Conservation (phyloP, 768 basidiomycete genomes). For the Phlebiopsis flavidoalba region DNA sequence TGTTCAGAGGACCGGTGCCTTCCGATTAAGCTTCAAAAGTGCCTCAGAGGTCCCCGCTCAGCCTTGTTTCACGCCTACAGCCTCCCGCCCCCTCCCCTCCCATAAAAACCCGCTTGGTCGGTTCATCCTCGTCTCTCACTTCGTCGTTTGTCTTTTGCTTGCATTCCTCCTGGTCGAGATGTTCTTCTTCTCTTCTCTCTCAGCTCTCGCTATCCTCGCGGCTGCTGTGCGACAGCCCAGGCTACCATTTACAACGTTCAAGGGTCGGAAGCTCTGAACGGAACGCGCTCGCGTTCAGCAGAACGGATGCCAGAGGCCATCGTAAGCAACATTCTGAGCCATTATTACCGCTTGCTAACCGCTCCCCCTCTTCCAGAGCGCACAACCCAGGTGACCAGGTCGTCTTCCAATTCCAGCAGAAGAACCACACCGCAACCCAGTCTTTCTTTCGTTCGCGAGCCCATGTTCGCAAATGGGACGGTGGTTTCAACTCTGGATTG, state of each 20-base stretch:
- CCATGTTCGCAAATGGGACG: slow-evolving; percentile 50
- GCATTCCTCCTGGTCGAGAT: slow-evolving; percentile 27
- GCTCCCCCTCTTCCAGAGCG: slow-evolving; percentile 28
- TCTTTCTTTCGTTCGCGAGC: slow-evolving; percentile 29
- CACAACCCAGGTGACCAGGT: slow-evolving; percentile 53
- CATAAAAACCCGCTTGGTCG: slow-evolving; percentile 20
- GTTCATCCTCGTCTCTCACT: slow-evolving; percentile 8
- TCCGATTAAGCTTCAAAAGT: neutral
- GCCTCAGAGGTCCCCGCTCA: neutral
- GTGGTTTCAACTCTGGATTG: slow-evolving; percentile 57
- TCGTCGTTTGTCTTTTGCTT: slow-evolving; percentile 22
- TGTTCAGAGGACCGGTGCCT: slow-evolving; percentile 10
- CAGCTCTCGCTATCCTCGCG: slow-evolving; percentile 36
- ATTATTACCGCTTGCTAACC: neutral
- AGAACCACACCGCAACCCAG: slow-evolving; percentile 37
- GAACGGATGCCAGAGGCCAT: slow-evolving; percentile 53
- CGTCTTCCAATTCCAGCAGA: slow-evolving; percentile 55
- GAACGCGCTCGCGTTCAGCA: slow-evolving; percentile 35
- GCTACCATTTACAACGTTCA: slow-evolving; percentile 48
- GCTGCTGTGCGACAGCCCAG: slow-evolving; percentile 40
- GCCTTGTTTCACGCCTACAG: slow-evolving; percentile 4
- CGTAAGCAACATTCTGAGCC: slow-evolving; percentile 27
- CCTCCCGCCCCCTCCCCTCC: slow-evolving; percentile 3
- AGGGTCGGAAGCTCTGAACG: slow-evolving; percentile 45
- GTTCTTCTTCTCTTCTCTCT: slow-evolving; percentile 31